Percentiles rank a stretch among this genome's conserved stretches.
Conservation (phyloP, 1,284 basidiomycete species). For the Xerocomus minutiporus region DNA sequence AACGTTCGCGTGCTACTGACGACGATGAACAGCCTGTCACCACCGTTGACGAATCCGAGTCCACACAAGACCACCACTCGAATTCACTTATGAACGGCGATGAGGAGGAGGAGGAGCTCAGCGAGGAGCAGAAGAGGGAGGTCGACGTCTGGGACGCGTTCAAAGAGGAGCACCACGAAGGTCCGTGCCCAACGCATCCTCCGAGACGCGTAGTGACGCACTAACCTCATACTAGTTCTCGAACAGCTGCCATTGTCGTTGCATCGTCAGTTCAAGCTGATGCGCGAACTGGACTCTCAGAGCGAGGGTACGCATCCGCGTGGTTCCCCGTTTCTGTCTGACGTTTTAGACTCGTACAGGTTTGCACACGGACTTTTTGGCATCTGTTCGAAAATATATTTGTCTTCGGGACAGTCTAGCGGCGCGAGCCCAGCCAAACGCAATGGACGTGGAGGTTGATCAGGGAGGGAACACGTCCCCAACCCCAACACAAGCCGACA, state of each 20-base stretch:
- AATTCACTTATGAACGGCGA: conserved; percentile 8
- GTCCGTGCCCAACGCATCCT: conserved; percentile 31
- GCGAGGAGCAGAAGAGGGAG: conserved; percentile 44
- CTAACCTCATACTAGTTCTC: conserved; percentile 47
- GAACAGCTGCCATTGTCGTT: conserved; percentile 85
- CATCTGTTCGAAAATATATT: conserved; percentile 44
- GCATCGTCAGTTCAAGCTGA: conserved; percentile 73
- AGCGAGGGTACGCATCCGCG: conserved; percentile 49
- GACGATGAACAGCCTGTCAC: conserved; percentile 20
- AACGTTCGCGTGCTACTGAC: conserved; percentile 40
- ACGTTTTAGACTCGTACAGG: conserved; percentile 30
- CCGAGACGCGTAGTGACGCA: background rate
- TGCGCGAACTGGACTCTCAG: conserved; percentile 81
- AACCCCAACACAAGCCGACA: conserved; percentile 8
- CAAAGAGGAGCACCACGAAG: conserved; percentile 77
- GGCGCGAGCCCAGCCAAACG: background rate
- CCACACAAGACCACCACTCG: conserved; percentile 7
- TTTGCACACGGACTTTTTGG: conserved; percentile 37
- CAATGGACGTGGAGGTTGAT: conserved; percentile 1
- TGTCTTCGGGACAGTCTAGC: conserved; percentile 31
- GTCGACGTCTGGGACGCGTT: conserved; percentile 71
- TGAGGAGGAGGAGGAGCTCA: conserved; percentile 13
- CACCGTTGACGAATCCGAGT: conserved; percentile 10
- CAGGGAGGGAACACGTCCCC: background rate
- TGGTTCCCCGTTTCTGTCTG: conserved; percentile 1